Base-by-base conservation (phyloP, 495 filamentous ascomycete genomes). In the Penicillium taxi region DNA sequence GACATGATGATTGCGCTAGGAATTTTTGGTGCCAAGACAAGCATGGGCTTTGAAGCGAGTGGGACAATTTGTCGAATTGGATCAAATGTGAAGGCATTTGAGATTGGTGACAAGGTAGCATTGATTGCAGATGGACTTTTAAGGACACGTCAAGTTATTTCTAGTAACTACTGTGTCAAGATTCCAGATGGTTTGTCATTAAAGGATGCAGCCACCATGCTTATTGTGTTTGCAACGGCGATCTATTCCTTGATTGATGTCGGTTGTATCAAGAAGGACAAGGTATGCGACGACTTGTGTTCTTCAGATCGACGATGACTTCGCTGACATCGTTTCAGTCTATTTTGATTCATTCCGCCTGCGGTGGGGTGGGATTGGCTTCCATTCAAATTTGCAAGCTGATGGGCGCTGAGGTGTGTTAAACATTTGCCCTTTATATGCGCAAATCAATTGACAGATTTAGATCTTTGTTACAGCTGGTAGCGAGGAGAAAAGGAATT, bases 91-190 rank as follows among this genome's bases (percentile, higher is more conserved):
- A 45, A 43, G 3, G 27, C 53, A 2, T 9, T 73, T 8, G 26
- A 39, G 9, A 39, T 60, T 1, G 72, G 73, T 0, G 60, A 64
- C 42, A 48, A 56, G 9, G 70, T 74, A 2, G 26, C 53, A 17
- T 12, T 55, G 0, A 11, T 47, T 22, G 37, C 34, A 24, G 26
- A 33, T 9, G 42, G 41, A 11, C 9, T 36, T 3, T 9, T 48
- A 16, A 13, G 13, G 19, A 37, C 1, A 44, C 42, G 14, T 51
- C n/a, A 2, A 16, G 20, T 35, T 9, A 9, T 35, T 25, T 5
- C 32, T 2, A 3, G 12, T 3, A 4, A 5, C 4, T 4, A 6
- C 3, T 35, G 32, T 9, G 8, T 8, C 2, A 19, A 4, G 3
- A 16, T 28, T n/a, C 26, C 26, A 28, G 11, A 28, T n/a, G 26